Evolutionary conservation across 2,329 filamentous ascomycete genomes (phyloP).

Genomic region (Paramyrothecium roridum): DNA sequence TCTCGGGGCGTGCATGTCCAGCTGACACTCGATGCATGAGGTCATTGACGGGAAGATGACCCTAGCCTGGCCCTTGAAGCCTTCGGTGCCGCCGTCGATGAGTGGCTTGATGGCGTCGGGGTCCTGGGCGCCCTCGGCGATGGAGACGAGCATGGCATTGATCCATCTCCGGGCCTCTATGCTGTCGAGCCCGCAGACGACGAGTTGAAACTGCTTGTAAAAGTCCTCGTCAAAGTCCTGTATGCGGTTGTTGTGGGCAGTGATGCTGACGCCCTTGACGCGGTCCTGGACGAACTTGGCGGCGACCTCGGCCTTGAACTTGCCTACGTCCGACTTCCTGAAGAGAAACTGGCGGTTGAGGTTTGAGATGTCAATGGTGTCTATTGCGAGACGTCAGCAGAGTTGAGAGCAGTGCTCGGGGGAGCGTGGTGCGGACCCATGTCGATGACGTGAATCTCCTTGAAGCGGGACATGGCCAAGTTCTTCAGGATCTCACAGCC

Average conservation of each 20-base stretch:
- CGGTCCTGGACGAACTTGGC: constrained; percentile 87
- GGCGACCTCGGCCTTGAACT: constrained; percentile 89
- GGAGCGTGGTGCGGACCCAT: constrained; percentile 66
- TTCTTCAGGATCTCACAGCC: constrained; percentile 98
- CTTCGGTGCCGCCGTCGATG: constrained; percentile 95
- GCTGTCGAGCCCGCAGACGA: constrained; percentile 93
- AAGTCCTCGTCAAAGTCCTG: constrained; percentile 96
- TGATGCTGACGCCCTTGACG: constrained; percentile 89
- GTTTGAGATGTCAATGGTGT: constrained; percentile 98
- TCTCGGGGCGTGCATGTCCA: constrained; percentile 97
- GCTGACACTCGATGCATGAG: constrained; percentile 95
- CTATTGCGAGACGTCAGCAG: constrained; percentile 36
- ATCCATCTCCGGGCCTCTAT: constrained; percentile 99
- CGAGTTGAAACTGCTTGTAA: constrained; percentile 93
- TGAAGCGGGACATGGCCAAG: constrained; percentile 91
- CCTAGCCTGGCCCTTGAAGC: constrained; percentile 94
- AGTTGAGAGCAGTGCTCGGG: constrained; percentile 2
- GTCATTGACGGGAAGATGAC: constrained; percentile 91
- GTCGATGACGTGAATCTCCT: constrained; percentile 96
- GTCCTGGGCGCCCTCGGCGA: constrained; percentile 76
- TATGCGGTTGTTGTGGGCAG: constrained; percentile 88
- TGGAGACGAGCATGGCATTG: constrained; percentile 85
- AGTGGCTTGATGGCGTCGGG: constrained; percentile 87
- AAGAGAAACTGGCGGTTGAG: constrained; percentile 97
- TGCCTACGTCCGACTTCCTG: constrained; percentile 85